phyloP scores from a whole-genome alignment of 164 flowering plant species.

The Chimonanthus praecox region DNA sequence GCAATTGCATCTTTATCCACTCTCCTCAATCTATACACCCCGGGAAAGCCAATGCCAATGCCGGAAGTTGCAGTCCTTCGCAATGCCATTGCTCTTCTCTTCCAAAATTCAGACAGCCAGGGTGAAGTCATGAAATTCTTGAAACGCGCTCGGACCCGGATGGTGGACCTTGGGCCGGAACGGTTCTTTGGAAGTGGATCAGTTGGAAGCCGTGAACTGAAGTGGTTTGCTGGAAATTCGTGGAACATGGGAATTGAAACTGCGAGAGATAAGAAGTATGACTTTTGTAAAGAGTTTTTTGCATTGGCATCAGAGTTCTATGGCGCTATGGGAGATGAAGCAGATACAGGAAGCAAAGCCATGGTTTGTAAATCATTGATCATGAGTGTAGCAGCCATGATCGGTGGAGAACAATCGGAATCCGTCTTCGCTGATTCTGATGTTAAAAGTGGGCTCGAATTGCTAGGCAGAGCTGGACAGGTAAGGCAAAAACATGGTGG shows the following conservation, averaged over 20 bases:
- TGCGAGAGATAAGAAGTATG: conserved; percentile 55
- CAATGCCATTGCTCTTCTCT: conserved; percentile 56
- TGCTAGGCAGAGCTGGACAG: conserved; percentile 78
- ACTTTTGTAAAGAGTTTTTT: conserved; percentile 55
- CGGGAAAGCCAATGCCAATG: conserved; percentile 59
- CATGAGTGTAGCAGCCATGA: conserved; percentile 53
- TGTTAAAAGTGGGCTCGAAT: conserved; percentile 53
- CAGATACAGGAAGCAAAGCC: conserved; percentile 32
- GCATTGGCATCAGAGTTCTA: conserved; percentile 72
- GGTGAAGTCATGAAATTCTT: conserved; percentile 46
- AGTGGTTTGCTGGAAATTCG: conserved; percentile 76
- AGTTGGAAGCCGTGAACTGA: conserved; percentile 68
- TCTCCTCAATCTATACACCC: conserved; percentile 53
- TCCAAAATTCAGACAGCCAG: conserved; percentile 42
- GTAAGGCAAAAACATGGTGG: conserved; percentile 23
- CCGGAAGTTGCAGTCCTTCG: conserved; percentile 68
- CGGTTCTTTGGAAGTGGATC: conserved; percentile 73
- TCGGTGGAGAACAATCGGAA: conserved; percentile 55
- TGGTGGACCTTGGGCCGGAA: conserved; percentile 56
- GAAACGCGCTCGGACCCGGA: conserved; percentile 42
- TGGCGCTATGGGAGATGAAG: conserved; percentile 29
- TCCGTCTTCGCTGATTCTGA: conserved; percentile 39
- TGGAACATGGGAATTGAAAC: conserved; percentile 74
- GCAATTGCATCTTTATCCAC: conserved; percentile 66
- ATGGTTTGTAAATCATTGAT: conserved; percentile 70